Percentiles rank a stretch among this genome's conserved stretches.
Conservation (phyloP, 2,329 filamentous ascomycete genomes). For the Aspergillus sp. region DNA sequence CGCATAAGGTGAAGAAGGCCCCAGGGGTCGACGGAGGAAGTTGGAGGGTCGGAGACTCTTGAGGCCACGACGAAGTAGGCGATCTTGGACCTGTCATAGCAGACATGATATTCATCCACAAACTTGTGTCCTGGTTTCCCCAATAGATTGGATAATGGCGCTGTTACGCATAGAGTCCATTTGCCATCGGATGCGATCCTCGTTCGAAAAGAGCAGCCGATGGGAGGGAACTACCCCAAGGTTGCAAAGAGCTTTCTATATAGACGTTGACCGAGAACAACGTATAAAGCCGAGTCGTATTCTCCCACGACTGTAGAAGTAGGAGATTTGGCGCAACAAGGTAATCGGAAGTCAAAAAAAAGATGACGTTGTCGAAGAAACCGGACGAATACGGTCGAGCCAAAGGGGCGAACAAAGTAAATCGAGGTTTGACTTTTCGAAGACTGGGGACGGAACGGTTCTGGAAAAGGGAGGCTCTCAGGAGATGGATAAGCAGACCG, state of each 20-base stretch:
- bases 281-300: no score
- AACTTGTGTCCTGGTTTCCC: constrained; percentile 6
- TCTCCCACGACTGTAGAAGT: no score
- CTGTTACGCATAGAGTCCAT: constrained; percentile 9
- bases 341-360: no score
- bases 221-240: not conserved
- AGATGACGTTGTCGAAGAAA: no score
- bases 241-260: no score
- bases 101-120: constrained; percentile 19
- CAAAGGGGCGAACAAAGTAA: no score
- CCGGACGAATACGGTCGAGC: no score
- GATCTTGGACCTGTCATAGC: constrained; percentile 34
- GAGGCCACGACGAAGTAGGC: constrained; percentile 33
- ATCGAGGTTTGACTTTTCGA: no score
- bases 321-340: no score
- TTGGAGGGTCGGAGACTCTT: constrained; percentile 22
- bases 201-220: not conserved
- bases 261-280: no score
- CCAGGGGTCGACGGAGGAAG: constrained; percentile 18
- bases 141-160: constrained; percentile 3
- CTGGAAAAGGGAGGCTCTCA: no score
- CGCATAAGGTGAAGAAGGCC: constrained; percentile 20
- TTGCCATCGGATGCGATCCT: constrained; percentile 17
- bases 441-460: no score
- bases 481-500: not conserved